Conservation (phyloP, 768 basidiomycete species). For the Sporobolomyces phaffii region DNA sequence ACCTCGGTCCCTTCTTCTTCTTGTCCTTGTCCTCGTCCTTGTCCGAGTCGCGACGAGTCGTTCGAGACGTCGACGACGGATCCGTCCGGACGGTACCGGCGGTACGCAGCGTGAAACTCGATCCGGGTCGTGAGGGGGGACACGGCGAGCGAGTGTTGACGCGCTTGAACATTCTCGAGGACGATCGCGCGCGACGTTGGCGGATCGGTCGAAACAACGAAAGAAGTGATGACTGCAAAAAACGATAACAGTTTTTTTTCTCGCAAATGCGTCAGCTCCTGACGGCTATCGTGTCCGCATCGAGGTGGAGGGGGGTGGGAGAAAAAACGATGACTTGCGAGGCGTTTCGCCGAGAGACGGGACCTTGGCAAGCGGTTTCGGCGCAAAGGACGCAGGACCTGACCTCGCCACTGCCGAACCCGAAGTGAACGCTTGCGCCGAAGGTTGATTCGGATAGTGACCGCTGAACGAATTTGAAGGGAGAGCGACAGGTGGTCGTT, state of each 20-base stretch:
- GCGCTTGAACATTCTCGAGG: slow-evolving; percentile 11
- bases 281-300: no score
- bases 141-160: slow-evolving; percentile 29
- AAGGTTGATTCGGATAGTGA: no score
- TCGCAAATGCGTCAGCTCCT: no score
- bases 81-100: background rate
- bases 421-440: background rate
- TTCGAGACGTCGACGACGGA: no score
- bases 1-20: background rate
- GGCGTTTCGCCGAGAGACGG: background rate
- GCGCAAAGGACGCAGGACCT: background rate
- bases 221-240: slow-evolving; percentile 15
- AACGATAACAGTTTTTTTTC: no score
- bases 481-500: background rate
- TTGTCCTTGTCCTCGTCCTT: background rate
- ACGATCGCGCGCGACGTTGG: background rate
- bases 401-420: background rate
- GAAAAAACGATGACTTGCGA: background rate
- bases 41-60: background rate
- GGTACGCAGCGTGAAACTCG: slow-evolving; percentile 5
- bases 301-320: background rate
- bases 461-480: background rate
- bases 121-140: background rate
- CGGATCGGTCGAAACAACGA: background rate
- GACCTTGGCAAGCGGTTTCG: background rate